phyloP scores from a whole-genome alignment of 768 basidiomycete genomes.

The Lactifluus piperatus region DNA sequence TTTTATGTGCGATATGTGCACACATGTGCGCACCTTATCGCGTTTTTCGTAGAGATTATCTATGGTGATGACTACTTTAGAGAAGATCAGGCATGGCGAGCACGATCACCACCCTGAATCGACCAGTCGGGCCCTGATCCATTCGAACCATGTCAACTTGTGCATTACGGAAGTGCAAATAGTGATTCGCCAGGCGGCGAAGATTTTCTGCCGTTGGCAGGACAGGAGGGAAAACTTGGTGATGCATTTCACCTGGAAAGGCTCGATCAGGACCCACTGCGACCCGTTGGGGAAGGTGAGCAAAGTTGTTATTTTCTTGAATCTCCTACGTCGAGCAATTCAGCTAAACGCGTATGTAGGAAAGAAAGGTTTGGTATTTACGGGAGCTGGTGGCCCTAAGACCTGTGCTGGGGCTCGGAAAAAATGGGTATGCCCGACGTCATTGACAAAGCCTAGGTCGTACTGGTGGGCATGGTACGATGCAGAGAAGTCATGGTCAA shows the following conservation, averaged over 20 bases:
- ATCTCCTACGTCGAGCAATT: not conserved
- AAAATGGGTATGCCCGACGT: not conserved
- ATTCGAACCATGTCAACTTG: not conserved
- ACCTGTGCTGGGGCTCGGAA: not conserved
- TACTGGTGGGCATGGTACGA: not conserved
- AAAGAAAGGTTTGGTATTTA: not conserved
- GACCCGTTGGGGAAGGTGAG: not conserved
- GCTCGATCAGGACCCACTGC: not conserved
- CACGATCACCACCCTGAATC: not conserved
- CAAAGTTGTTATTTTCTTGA: not conserved
- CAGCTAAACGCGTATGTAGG: not conserved
- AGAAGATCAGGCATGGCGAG: not conserved
- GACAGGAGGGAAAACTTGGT: not conserved
- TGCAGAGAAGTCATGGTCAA: not conserved
- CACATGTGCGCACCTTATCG: too few relatives aligned
- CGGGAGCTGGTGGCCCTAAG: not conserved
- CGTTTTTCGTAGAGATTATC: too few relatives aligned
- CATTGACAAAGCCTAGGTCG: not conserved
- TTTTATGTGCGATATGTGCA: too few relatives aligned
- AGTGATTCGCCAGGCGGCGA: not conserved
- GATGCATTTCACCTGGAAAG: not conserved
- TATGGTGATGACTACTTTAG: not conserved
- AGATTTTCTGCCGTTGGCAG: not conserved
- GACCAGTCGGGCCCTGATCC: not conserved
- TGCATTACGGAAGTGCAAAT: not conserved